These are phyloP conservation scores for Guadua angustifolia DNA, from an alignment of 176 grass and related monocot species.

Conservation along the genomic window DNA sequence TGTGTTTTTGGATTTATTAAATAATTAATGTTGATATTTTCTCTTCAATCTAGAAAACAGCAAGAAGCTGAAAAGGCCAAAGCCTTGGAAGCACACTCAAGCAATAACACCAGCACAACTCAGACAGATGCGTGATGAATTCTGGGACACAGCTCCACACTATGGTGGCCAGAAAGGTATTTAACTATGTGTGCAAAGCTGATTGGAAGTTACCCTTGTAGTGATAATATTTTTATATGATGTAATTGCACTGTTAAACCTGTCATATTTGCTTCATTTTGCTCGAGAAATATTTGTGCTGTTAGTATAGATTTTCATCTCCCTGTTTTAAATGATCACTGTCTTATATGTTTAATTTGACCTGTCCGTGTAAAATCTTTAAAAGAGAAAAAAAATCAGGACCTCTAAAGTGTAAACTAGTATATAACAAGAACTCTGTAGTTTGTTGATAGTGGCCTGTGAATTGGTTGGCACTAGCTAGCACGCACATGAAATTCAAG, in stretches of 20 bases:
- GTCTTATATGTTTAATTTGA: neutral
- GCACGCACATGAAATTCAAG: neutral
- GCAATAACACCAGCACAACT: slow-evolving; percentile 65
- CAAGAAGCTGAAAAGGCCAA: slow-evolving; percentile 85
- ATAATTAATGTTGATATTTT: neutral
- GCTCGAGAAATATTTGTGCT: neutral
- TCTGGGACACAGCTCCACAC: slow-evolving; percentile 95
- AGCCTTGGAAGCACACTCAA: slow-evolving; percentile 89
- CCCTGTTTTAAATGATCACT: neutral
- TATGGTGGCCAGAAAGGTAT: slow-evolving; percentile 97
- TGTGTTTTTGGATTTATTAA: slow-evolving; percentile 17
- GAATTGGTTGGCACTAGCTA: neutral
- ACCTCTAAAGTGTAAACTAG: neutral
- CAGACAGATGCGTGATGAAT: slow-evolving; percentile 88
- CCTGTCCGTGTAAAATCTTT: neutral
- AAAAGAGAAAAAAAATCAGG: neutral
- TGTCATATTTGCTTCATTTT: slow-evolving; percentile 11
- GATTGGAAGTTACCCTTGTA: neutral
- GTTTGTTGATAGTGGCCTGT: neutral
- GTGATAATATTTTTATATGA: neutral
- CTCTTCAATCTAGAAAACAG: slow-evolving; percentile 62
- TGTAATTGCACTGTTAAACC: neutral
- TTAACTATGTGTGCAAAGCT: neutral
- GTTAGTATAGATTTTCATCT: neutral
- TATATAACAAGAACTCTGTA: neutral